phyloP scores from a whole-genome alignment of 2,329 filamentous ascomycete genomes.

The Diaporthe australafricana region DNA sequence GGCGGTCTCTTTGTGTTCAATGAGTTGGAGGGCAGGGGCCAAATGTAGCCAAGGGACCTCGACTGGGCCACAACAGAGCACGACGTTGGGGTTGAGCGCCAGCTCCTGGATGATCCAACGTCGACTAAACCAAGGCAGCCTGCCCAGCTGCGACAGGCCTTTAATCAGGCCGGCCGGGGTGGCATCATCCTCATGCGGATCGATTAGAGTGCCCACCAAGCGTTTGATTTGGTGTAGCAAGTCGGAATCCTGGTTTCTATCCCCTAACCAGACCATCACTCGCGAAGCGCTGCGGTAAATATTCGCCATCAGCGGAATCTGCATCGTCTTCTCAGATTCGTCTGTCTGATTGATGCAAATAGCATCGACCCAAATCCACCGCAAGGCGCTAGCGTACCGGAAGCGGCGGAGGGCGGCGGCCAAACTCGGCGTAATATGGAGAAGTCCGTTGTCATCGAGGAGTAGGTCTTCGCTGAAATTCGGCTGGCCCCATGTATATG shows the following conservation, averaged over 20 bases:
- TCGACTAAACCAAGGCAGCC: not conserved
- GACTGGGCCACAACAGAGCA: not conserved
- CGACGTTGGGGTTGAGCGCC: not conserved
- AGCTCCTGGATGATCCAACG: not conserved
- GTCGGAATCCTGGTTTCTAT: slow-evolving; percentile 32
- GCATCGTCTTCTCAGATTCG: slow-evolving; percentile 36
- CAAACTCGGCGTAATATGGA: slow-evolving; percentile 37
- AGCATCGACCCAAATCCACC: slow-evolving; percentile 40
- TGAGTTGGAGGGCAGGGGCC: not conserved
- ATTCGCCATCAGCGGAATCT: slow-evolving; percentile 39
- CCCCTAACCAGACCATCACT: slow-evolving; percentile 40
- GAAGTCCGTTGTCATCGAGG: slow-evolving; percentile 5
- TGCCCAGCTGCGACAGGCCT: not conserved
- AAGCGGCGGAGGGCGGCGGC: slow-evolving; percentile 27
- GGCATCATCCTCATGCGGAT: no score
- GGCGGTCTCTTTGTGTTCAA: no score
- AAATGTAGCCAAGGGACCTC: not conserved
- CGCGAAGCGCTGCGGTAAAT: slow-evolving; percentile 36
- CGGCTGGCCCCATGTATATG: slow-evolving; percentile 40
- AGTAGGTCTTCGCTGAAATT: slow-evolving; percentile 15
- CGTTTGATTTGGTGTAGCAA: slow-evolving; percentile 1
- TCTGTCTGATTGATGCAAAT: slow-evolving; percentile 43
- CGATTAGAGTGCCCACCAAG: not conserved
- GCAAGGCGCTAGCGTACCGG: not conserved
- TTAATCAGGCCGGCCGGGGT: no score